phyloP scores from a whole-genome alignment of 768 basidiomycete species.

The Termitomyces heimii region DNA sequence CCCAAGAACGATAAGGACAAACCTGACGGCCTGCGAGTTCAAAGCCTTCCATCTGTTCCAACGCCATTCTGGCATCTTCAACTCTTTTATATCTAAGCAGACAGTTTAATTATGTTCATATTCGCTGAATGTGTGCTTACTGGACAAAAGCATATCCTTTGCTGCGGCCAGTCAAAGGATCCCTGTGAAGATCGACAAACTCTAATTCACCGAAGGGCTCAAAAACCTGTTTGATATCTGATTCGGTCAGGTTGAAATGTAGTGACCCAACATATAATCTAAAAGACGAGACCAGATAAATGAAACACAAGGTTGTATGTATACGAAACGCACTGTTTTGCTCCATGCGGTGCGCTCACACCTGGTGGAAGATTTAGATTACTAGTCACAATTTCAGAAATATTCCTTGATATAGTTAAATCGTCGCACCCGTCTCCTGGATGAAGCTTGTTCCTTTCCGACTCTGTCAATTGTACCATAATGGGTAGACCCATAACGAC shows the following conservation, averaged over 20 bases:
- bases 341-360: constrained; percentile 71
- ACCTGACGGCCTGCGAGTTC: constrained; percentile 94
- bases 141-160: constrained; percentile 99
- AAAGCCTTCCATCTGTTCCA: constrained; percentile 99
- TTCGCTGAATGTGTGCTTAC: constrained; percentile 37
- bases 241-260: constrained; percentile 94
- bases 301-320: neutral
- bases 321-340: constrained; percentile 65
- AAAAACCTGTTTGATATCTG: constrained; percentile 98
- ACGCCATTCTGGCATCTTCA: constrained; percentile 94
- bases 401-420: neutral
- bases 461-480: constrained; percentile 94
- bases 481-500: constrained; percentile 98
- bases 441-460: constrained; percentile 88
- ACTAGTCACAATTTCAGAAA: constrained; percentile 28
- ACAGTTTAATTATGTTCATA: neutral
- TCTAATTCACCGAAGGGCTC: constrained; percentile 98
- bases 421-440: constrained; percentile 75
- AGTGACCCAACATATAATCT: constrained; percentile 96
- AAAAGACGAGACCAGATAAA: neutral
- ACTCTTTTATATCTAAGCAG: constrained; percentile 69
- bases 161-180: constrained; percentile 90
- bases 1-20: constrained; percentile 17
- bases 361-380: constrained; percentile 83
- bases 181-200: constrained; percentile 96